Evolutionary conservation across 2,329 filamentous ascomycete species (phyloP).

Genomic region (Sclerotinia trifoliorum): DNA sequence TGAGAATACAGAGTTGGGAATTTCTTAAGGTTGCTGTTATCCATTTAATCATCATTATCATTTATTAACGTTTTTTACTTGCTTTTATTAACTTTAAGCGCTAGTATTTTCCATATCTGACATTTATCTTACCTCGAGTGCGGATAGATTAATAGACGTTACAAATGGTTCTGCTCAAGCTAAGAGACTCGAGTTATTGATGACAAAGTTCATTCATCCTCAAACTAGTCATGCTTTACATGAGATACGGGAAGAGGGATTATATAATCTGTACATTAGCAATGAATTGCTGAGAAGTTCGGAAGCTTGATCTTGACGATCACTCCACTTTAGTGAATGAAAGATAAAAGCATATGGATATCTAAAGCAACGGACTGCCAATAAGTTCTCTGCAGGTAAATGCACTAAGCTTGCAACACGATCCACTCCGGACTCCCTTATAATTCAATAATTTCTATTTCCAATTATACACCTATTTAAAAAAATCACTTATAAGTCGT

Average conservation of each 20-base stretch:
- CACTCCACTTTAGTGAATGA: not conserved
- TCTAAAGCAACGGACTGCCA: accelerated
- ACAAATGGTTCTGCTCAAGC: not conserved
- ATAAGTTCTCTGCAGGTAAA: not conserved
- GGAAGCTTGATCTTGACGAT: not conserved
- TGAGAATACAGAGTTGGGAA: accelerated
- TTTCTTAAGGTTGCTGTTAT: not conserved
- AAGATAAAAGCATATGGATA: accelerated
- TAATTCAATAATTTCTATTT: not conserved
- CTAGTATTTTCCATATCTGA: not conserved
- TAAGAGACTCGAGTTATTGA: not conserved
- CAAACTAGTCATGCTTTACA: too few species aligned
- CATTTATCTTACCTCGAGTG: not conserved
- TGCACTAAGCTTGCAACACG: accelerated
- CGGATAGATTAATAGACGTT: not conserved
- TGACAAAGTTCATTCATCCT: too few species aligned
- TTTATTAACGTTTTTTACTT: not conserved
- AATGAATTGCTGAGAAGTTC: not conserved
- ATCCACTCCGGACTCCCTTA: not conserved
- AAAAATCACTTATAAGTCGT: conserved; percentile 37
- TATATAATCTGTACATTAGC: not conserved
- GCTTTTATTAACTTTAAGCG: not conserved
- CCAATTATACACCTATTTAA: not conserved
- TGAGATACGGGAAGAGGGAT: not conserved
- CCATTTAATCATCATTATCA: not conserved